Conservation (phyloP, 768 basidiomycete genomes). For the Boletus barrowsii region DNA sequence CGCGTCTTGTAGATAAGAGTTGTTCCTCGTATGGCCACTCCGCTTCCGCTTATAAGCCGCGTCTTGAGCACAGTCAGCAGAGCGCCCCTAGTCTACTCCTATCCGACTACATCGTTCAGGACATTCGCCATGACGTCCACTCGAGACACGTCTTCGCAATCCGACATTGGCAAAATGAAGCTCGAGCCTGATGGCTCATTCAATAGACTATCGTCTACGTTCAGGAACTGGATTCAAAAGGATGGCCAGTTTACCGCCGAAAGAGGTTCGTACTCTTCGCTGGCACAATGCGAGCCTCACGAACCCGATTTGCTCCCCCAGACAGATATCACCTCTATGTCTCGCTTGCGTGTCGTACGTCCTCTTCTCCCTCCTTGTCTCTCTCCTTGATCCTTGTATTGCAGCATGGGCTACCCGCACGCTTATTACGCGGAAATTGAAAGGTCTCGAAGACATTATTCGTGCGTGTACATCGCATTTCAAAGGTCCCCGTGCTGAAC, state of each 20-base stretch:
- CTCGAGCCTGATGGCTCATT: conserved; percentile 63
- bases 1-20: not conserved
- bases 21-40: conserved; percentile 18
- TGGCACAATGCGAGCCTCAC: too few species aligned
- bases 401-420: conserved; percentile 92
- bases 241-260: conserved; percentile 71
- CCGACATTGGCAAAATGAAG: conserved; percentile 56
- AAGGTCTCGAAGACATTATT: conserved; percentile 84
- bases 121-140: conserved; percentile 27
- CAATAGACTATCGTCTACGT: conserved; percentile 50
- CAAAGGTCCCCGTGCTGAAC: not conserved
- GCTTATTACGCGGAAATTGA: conserved; percentile 84
- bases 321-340: conserved; percentile 93
- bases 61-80: not conserved
- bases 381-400: not conserved
- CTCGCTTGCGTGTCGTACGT: conserved; percentile 78
- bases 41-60: conserved; percentile 7
- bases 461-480: conserved; percentile 43
- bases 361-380: too few species aligned
- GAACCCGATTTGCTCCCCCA: conserved; percentile 25
- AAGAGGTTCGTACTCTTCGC: conserved; percentile 48
- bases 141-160: conserved; percentile 35
- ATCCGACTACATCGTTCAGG: not conserved
- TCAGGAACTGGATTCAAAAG: conserved; percentile 54
- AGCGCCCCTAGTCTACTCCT: conserved; percentile 1